Base-by-base conservation (phyloP, 129 eudicot species). In the Pittosporum tobira region DNA sequence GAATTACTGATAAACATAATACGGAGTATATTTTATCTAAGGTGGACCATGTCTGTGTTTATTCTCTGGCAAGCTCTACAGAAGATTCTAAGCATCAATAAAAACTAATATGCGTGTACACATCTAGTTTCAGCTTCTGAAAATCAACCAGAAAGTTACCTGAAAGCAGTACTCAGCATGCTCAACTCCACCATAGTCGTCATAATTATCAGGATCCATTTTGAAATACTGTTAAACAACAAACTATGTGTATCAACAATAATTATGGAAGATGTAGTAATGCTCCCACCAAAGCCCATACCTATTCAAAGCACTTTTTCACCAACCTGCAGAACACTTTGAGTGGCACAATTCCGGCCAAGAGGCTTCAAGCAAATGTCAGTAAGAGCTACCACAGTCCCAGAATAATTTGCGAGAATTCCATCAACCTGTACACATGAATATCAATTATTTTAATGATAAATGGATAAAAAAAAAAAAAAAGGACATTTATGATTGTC, bases 281-380 rank as follows among this genome's bases (percentile, higher is more conserved):
- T 30, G 23, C 13, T 49, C 25, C 59, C 40, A 49, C 9, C 22
- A 37, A 11, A 9, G 26, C 6, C 48, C 22, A 16, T 11, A 22
- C 43, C 23, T n/a, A n/a, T n/a, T n/a, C n/a, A n/a, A n/a, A n/a
- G n/a, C n/a, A n/a, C n/a, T n/a, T n/a, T n/a, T n/a, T n/a, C n/a
- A 36, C 4, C 15, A 28, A 83, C 91, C 91, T 83, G 91, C 31
- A 83, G 78, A 75, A 83, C 70, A 64, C 78, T 83, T 63, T 79
- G 91, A 45, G 86, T 79, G 19, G 86, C 86, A 76, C 86, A 83
- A 71, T 79, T 86, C 60, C 70, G 65, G 46, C 81, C 91, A 36
- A 83, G 85, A 25, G 91, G 91, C 80, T 76, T 83, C 75, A 77
- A 57, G 69, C 91, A 83, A 62, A 83, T 83, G 63, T 83, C 91